phyloP scores from a whole-genome alignment of 2,329 filamentous ascomycete genomes.

The Chrysosporium queenslandicum region DNA sequence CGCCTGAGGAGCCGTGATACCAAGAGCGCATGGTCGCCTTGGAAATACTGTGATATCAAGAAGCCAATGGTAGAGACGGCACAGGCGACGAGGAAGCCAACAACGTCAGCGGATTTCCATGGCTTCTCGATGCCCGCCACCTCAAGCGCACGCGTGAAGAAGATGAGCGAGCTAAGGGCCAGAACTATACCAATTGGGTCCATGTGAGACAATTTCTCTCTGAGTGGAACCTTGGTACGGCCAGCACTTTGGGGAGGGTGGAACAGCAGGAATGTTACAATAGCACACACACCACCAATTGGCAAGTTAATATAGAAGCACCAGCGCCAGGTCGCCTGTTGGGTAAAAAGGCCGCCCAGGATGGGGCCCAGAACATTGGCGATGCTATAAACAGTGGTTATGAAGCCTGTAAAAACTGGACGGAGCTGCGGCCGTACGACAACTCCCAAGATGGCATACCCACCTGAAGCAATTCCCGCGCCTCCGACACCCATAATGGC shows the following conservation, averaged over 20 bases:
- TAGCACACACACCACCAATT: conserved; percentile 24
- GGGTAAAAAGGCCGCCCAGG: conserved; percentile 52
- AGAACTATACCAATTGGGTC: conserved; percentile 6
- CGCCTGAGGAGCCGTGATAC: conserved; percentile 30
- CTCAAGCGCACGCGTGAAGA: conserved; percentile 10
- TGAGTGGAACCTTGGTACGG: background rate
- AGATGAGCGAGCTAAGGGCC: background rate
- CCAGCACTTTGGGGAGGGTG: conserved; percentile 6
- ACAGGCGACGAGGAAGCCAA: conserved; percentile 40
- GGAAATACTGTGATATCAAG: conserved; percentile 28
- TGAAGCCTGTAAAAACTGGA: conserved; percentile 26
- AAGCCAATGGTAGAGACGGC: conserved; percentile 31
- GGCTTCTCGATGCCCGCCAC: conserved; percentile 24
- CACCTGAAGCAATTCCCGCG: conserved; percentile 32
- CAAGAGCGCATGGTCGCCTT: conserved; percentile 36
- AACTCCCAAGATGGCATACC: conserved; percentile 26
- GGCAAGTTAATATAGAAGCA: conserved; percentile 1
- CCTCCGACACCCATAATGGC: conserved; percentile 28
- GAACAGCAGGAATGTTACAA: conserved; percentile 26
- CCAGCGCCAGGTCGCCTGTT: conserved; percentile 30
- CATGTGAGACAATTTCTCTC: conserved; percentile 10
- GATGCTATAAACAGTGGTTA: conserved; percentile 32
- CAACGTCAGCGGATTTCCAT: conserved; percentile 34
- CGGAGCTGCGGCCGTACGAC: conserved; percentile 20
- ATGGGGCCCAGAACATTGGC: conserved; percentile 35